Evolutionary conservation across 2,329 filamentous ascomycete species (phyloP).

Genomic region (Aspergillus sp.): DNA sequence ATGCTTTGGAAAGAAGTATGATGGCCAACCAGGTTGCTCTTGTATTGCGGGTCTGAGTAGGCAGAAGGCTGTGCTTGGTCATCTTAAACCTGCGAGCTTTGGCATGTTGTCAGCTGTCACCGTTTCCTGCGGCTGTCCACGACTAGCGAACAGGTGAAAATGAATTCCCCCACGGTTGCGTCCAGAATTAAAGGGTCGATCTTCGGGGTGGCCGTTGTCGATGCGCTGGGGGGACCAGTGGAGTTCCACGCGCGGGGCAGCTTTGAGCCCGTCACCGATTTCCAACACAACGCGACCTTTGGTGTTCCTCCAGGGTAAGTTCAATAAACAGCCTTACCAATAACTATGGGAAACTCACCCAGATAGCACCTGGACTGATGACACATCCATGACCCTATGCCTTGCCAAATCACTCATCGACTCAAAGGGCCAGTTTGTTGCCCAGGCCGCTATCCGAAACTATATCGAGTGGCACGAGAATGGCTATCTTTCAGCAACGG

Average conservation of each 20-base stretch:
- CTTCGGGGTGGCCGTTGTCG: conserved; percentile 42
- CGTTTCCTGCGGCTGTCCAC: background rate
- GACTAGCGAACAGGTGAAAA: background rate
- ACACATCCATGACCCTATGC: conserved; percentile 47
- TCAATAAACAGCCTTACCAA: background rate
- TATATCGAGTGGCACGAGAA: conserved; percentile 38
- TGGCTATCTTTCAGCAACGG: conserved; percentile 39
- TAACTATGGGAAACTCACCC: background rate
- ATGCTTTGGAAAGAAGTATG: no score
- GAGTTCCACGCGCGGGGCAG: conserved; percentile 38
- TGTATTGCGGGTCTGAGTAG: background rate
- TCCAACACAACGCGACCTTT: background rate
- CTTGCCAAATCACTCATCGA: conserved; percentile 41
- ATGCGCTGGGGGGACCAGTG: conserved; percentile 46
- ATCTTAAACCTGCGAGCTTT: background rate
- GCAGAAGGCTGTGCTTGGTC: background rate
- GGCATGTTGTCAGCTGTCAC: background rate
- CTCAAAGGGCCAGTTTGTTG: conserved; percentile 28
- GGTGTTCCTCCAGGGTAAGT: background rate
- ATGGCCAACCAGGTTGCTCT: background rate
- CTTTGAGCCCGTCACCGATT: conserved; percentile 35
- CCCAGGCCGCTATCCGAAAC: conserved; percentile 31
- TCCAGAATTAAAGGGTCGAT: conserved; percentile 28
- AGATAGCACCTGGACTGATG: conserved; percentile 41
- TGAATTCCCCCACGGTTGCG: background rate